Percentiles rank a stretch among this genome's conserved stretches.
phyloP scores from a whole-genome alignment of 2,329 filamentous ascomycete species.

The Chalaropsis ovoidea region DNA sequence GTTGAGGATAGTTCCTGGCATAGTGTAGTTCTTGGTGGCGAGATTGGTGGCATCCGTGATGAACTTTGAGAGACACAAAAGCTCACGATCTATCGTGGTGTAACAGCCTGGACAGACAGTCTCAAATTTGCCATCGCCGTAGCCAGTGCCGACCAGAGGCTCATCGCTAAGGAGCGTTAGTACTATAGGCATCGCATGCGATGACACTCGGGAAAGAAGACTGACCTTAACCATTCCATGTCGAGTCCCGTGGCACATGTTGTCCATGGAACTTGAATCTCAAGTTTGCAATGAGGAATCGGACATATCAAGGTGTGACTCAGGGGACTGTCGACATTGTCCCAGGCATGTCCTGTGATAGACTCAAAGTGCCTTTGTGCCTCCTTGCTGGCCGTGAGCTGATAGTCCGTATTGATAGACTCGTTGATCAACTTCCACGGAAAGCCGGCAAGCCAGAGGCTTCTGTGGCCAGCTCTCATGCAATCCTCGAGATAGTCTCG shows the following conservation, averaged over 20 bases:
- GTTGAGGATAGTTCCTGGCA: conserved; percentile 59
- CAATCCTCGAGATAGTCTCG: conserved; percentile 64
- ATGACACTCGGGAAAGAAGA: too few species aligned
- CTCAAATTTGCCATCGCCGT: conserved; percentile 48
- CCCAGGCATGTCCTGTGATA: conserved; percentile 46
- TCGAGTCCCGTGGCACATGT: conserved; percentile 36
- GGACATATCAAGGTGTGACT: conserved; percentile 47
- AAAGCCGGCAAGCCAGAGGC: conserved; percentile 52
- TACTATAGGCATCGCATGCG: neutral
- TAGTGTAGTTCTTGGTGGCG: conserved; percentile 39
- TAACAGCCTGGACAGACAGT: conserved; percentile 44
- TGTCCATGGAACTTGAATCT: conserved; percentile 49
- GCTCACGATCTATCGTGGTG: conserved; percentile 44
- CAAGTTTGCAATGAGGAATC: conserved; percentile 35
- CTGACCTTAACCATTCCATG: conserved; percentile 17
- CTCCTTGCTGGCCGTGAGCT: conserved; percentile 41
- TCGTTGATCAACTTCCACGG: conserved; percentile 53
- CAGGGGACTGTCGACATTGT: conserved; percentile 44
- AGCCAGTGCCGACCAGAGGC: conserved; percentile 43
- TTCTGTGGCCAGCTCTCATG: conserved; percentile 45
- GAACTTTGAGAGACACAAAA: conserved; percentile 54
- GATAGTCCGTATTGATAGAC: conserved; percentile 50
- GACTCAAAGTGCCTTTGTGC: conserved; percentile 40
- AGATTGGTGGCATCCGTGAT: conserved; percentile 44
- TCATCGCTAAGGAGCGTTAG: neutral